Evolutionary conservation across 2,329 filamentous ascomycete genomes (phyloP).

Genomic region (Metarhizium brunneum): DNA sequence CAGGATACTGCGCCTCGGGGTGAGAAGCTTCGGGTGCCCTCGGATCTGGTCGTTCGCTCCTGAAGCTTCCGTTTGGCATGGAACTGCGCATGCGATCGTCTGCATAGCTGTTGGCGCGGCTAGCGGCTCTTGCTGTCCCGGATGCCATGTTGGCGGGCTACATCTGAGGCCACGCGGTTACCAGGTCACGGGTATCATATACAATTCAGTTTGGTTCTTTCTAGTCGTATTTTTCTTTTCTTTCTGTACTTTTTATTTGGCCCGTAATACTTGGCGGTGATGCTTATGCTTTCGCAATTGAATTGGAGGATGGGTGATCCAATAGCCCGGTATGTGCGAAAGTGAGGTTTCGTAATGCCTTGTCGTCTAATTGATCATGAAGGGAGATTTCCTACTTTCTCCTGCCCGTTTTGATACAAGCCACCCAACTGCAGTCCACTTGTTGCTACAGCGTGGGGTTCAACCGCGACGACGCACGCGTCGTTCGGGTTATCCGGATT

Average conservation of each 20-base stretch:
- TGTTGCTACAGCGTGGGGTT: not conserved
- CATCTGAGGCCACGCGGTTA: constrained; percentile 20
- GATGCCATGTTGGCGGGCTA: constrained; percentile 32
- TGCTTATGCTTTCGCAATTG: not conserved
- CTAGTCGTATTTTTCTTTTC: not conserved
- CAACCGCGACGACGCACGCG: not conserved
- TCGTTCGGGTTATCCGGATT: not conserved
- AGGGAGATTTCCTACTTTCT: not conserved
- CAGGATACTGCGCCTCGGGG: constrained; percentile 24
- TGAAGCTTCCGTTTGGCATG: constrained; percentile 23
- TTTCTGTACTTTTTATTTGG: no score
- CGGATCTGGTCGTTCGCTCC: constrained; percentile 25
- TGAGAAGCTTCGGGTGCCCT: constrained; percentile 27
- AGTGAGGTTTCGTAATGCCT: not conserved
- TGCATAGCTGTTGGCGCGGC: constrained; percentile 33
- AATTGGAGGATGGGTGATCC: not conserved
- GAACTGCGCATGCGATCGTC: constrained; percentile 29
- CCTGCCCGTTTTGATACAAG: no score
- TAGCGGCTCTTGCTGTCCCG: constrained; percentile 30
- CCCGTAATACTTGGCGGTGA: not conserved
- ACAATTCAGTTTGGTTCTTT: not conserved
- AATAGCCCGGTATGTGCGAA: not conserved
- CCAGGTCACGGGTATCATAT: not conserved
- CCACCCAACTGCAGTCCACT: not conserved
- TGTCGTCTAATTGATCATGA: not conserved